Percentiles rank a stretch among this genome's conserved stretches.
Conservation (phyloP, 768 basidiomycete genomes). For the Pilatotrama ljubarskyi region DNA sequence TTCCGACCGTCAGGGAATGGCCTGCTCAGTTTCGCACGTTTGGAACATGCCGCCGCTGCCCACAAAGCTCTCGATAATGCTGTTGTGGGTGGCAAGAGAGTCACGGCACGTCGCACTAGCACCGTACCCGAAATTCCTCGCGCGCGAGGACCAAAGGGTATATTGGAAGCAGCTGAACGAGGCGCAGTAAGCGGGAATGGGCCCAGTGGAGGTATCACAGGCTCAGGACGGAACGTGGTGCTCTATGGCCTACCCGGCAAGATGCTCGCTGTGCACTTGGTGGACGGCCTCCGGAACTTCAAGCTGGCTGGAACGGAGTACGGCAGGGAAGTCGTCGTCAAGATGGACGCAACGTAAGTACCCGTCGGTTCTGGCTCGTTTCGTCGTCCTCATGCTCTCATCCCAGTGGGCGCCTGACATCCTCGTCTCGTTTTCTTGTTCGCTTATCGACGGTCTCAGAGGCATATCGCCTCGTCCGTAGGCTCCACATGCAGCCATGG, state of each 20-base stretch:
- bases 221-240: constrained; percentile 55
- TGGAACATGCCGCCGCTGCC: constrained; percentile 45
- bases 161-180: constrained; percentile 39
- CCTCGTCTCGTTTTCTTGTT: constrained; percentile 52
- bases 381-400: background rate
- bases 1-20: constrained; percentile 64
- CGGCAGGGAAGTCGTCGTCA: constrained; percentile 47
- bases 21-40: constrained; percentile 51
- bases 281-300: constrained; percentile 43
- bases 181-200: constrained; percentile 44
- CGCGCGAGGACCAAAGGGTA: constrained; percentile 43
- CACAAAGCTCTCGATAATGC: constrained; percentile 44
- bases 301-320: constrained; percentile 41
- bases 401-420: background rate
- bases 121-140: constrained; percentile 22
- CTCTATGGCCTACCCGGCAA: constrained; percentile 63
- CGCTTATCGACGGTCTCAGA: constrained; percentile 59
- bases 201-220: constrained; percentile 50
- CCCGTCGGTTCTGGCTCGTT: background rate
- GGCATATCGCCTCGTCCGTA: constrained; percentile 67
- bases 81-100: constrained; percentile 46
- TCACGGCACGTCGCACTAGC: constrained; percentile 38
- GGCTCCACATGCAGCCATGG: constrained; percentile 58
- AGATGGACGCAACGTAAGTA: constrained; percentile 48
- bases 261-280: constrained; percentile 37